These are phyloP conservation scores for Metarhizium robertsii DNA, from an alignment of 2,329 filamentous ascomycete species.

Conservation along the genomic window DNA sequence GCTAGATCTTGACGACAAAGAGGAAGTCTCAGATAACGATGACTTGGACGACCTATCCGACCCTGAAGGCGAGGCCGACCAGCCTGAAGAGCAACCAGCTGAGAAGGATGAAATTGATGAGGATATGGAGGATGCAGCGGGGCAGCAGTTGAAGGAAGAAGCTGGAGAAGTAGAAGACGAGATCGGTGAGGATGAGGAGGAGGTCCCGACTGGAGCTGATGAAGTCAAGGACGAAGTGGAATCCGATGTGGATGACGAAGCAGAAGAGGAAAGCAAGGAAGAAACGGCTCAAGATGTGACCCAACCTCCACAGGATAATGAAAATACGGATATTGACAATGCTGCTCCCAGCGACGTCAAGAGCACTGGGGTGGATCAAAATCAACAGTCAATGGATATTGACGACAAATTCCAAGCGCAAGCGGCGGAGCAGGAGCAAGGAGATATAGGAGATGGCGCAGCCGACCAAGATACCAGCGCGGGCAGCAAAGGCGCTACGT, in stretches of 20 bases:
- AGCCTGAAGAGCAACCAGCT: conserved; percentile 23
- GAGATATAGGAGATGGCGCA: conserved; percentile 54
- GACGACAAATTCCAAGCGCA: conserved; percentile 52
- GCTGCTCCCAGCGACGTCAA: conserved; percentile 54
- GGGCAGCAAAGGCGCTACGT: conserved; percentile 51
- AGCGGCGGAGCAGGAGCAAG: conserved; percentile 55
- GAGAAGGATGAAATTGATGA: conserved; percentile 25
- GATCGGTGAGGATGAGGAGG: conserved; percentile 33
- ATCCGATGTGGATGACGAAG: conserved; percentile 20
- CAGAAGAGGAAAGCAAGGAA: conserved; percentile 3
- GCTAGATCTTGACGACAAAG: conserved; percentile 64
- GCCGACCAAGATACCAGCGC: conserved; percentile 54
- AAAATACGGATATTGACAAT: conserved; percentile 49
- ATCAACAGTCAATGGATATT: conserved; percentile 52
- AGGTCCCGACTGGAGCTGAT: conserved; percentile 30
- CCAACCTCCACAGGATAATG: conserved; percentile 34
- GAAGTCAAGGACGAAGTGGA: conserved; percentile 39
- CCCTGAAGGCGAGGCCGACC: conserved; percentile 34
- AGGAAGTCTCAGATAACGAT: conserved; percentile 46
- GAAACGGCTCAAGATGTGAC: conserved; percentile 31
- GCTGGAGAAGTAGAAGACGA: conserved; percentile 37
- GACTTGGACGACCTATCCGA: conserved; percentile 50
- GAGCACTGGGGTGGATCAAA: conserved; percentile 55
- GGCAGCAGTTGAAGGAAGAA: conserved; percentile 29
- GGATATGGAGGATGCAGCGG: conserved; percentile 25